phyloP scores from a whole-genome alignment of 140 eudicot genomes.

The Bidens hawaiensis region DNA sequence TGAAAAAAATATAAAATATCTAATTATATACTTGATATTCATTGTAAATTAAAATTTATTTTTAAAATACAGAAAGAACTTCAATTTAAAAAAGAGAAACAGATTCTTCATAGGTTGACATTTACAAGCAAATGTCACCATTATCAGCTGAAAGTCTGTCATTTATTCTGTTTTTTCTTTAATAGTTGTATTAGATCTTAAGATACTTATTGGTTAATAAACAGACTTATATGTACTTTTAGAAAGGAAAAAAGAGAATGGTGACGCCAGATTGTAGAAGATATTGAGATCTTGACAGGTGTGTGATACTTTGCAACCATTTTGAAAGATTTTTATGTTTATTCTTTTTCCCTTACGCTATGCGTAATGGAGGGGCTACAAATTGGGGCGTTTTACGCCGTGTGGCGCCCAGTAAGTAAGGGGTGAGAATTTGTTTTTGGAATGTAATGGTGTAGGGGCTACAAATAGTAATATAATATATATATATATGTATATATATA shows the following conservation, averaged over 20 bases:
- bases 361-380: neutral
- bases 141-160: slow-evolving; percentile 26
- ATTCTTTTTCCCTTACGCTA: no score
- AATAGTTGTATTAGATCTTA: slow-evolving; percentile 15
- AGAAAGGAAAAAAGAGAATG: neutral
- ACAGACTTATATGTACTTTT: neutral
- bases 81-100: neutral
- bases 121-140: slow-evolving; percentile 18
- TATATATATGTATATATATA: no score
- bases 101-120: slow-evolving; percentile 19
- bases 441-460: no score
- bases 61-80: neutral
- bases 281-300: slow-evolving; percentile 25
- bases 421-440: no score
- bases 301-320: neutral
- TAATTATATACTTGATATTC: neutral
- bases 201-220: neutral
- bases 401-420: no score
- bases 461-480: no score
- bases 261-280: neutral
- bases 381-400: neutral
- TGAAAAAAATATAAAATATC: neutral
- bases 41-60: neutral
- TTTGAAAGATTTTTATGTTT: neutral
- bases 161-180: neutral